Percentiles rank a stretch among this genome's conserved stretches.
phyloP scores from a whole-genome alignment of 441 rosid species.

The Gossypium schwendimanii region DNA sequence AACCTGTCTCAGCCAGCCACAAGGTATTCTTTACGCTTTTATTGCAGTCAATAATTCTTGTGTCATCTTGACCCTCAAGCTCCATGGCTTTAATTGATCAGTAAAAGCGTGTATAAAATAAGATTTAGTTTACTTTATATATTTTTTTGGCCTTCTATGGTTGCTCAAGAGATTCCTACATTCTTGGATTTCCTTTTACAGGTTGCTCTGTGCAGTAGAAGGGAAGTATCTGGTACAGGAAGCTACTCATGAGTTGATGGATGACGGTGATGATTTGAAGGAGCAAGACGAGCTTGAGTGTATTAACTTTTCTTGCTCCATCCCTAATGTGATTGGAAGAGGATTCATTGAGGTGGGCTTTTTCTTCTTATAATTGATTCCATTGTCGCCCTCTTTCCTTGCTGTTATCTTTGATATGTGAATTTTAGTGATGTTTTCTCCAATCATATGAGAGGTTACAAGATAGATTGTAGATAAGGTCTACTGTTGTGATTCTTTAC shows the following conservation, averaged over 20 bases:
- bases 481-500: neutral
- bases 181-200: conserved; percentile 18
- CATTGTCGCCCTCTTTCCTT: neutral
- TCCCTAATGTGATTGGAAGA: conserved; percentile 60
- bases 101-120: neutral
- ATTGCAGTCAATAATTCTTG: neutral
- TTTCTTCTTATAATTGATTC: conserved; percentile 9
- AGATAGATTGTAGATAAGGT: neutral
- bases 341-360: conserved; percentile 88
- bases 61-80: neutral
- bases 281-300: conserved; percentile 54
- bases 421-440: neutral
- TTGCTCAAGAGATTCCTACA: conserved; percentile 3
- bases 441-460: neutral
- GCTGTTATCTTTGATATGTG: neutral
- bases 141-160: neutral
- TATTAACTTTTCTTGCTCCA: conserved; percentile 55
- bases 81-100: neutral
- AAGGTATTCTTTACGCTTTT: conserved; percentile 38
- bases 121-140: neutral
- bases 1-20: conserved; percentile 57
- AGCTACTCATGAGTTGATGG: conserved; percentile 32
- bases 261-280: conserved; percentile 29
- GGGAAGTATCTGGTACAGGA: conserved; percentile 72
- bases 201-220: conserved; percentile 84